phyloP scores from a whole-genome alignment of 345 rosid genomes.

The Litchi chinensis region DNA sequence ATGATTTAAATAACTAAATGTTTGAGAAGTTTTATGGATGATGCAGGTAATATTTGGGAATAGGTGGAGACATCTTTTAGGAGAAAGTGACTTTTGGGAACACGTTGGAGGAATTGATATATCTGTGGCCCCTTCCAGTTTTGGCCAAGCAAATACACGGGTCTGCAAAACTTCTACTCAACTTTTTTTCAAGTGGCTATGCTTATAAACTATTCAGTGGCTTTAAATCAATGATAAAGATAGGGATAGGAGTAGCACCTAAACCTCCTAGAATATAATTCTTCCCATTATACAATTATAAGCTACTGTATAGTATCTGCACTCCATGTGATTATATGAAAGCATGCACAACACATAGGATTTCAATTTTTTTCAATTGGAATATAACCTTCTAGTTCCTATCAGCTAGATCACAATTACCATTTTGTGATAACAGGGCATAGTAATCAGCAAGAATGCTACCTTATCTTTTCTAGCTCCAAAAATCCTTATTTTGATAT shows the following conservation, averaged over 20 bases:
- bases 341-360: neutral
- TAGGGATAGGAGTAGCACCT: neutral
- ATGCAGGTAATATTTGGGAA: conserved; percentile 90
- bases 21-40: conserved; percentile 22
- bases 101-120: conserved; percentile 91
- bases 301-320: neutral
- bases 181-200: neutral
- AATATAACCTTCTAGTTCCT: neutral
- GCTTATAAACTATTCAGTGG: conserved; percentile 1
- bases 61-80: conserved; percentile 95
- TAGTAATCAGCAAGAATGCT: conserved; percentile 13
- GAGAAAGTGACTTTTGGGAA: conserved; percentile 95
- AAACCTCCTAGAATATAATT: no score
- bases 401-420: neutral
- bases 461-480: neutral
- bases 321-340: neutral
- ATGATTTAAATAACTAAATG: neutral
- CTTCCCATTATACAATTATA: neutral
- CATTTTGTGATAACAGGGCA: neutral
- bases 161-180: conserved; percentile 33
- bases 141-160: conserved; percentile 93
- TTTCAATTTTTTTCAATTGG: neutral
- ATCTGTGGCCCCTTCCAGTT: conserved; percentile 88
- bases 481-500: conserved; percentile 14
- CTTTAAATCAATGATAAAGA: neutral